Conservation (phyloP, 2,329 filamentous ascomycete genomes). For the Pyricularia pennisetigena region DNA sequence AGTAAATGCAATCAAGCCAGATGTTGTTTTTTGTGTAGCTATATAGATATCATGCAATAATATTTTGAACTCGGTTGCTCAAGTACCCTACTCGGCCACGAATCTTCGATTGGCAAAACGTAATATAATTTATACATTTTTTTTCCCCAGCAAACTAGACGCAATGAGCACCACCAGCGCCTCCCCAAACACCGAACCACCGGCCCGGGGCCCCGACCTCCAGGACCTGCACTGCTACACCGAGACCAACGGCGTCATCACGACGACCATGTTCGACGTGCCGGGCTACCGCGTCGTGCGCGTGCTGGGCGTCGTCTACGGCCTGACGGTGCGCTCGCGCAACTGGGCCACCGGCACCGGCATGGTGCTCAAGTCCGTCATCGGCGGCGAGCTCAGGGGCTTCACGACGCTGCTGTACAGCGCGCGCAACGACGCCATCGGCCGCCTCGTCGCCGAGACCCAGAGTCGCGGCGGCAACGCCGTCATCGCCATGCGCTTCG, state of each 20-base stretch:
- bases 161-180: neutral
- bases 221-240: conserved; percentile 41
- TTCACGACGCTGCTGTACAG: conserved; percentile 50
- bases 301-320: conserved; percentile 43
- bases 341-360: conserved; percentile 47
- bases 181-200: neutral
- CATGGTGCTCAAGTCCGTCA: conserved; percentile 46
- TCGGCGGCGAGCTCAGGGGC: conserved; percentile 48
- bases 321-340: conserved; percentile 33
- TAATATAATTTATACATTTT: too few relatives aligned
- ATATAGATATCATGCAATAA: neutral
- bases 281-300: conserved; percentile 48
- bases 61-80: too few relatives aligned
- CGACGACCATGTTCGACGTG: conserved; percentile 53
- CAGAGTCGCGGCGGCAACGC: conserved; percentile 50
- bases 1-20: neutral
- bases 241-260: conserved; percentile 52
- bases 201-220: neutral
- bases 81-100: too few relatives aligned
- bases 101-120: too few relatives aligned
- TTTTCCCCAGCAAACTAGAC: neutral
- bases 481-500: conserved; percentile 48
- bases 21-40: neutral
- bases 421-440: conserved; percentile 48
- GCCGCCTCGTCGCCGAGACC: conserved; percentile 44